Conservation (phyloP, 1,284 basidiomycete genomes). For the Trametes hirsuta region DNA sequence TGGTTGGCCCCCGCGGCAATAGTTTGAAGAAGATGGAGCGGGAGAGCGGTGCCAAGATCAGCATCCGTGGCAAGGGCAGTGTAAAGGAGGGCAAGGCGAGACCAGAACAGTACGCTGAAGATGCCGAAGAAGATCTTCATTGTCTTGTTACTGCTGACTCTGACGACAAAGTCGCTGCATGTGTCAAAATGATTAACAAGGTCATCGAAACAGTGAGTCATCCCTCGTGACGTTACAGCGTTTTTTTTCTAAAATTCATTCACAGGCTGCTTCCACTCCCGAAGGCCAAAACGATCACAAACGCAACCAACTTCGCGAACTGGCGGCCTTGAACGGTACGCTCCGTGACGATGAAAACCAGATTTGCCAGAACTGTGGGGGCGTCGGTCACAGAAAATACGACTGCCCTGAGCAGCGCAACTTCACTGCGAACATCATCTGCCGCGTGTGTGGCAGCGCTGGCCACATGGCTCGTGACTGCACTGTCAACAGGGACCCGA, state of each 20-base stretch:
- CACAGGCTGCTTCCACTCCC: conserved; percentile 94
- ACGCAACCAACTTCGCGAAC: conserved; percentile 96
- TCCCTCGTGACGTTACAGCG: background rate
- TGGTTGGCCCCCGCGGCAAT: conserved; percentile 98
- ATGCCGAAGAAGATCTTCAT: conserved; percentile 98
- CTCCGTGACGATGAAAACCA: conserved; percentile 99
- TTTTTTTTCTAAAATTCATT: conserved; percentile 12
- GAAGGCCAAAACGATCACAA: conserved; percentile 99
- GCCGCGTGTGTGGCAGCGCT: conserved; percentile 91
- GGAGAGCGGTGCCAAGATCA: conserved; percentile 97
- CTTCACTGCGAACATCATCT: conserved; percentile 97
- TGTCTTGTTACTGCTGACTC: conserved; percentile 95
- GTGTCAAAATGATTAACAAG: conserved; percentile 94
- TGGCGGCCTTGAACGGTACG: conserved; percentile 97
- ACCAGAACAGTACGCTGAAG: conserved; percentile 90
- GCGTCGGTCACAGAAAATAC: conserved; percentile 94
- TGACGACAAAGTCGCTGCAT: conserved; percentile 88
- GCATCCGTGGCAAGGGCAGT: conserved; percentile 96
- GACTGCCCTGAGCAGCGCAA: conserved; percentile 96
- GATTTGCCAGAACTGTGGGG: conserved; percentile 97
- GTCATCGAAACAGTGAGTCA: conserved; percentile 94
- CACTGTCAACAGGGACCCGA: conserved; percentile 81
- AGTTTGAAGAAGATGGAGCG: conserved; percentile 99
- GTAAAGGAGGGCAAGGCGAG: conserved; percentile 98
- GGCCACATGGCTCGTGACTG: conserved; percentile 98